phyloP scores from a whole-genome alignment of 139 green algal species.

The Closterium sp. region DNA sequence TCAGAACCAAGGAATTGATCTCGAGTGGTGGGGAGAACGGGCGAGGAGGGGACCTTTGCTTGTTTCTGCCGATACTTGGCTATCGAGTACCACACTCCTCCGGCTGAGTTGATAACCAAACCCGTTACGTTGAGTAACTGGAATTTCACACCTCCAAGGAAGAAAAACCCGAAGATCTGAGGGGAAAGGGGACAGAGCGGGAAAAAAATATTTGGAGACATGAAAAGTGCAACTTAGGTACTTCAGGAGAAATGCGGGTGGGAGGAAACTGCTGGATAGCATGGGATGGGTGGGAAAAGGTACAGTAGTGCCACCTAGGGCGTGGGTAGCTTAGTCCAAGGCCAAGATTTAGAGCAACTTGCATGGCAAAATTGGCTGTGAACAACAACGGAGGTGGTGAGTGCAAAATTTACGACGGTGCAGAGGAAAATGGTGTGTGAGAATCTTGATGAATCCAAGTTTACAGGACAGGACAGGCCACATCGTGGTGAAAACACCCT shows the following conservation, averaged over 20 bases:
- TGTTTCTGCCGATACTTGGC: constrained; percentile 51
- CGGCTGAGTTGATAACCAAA: constrained; percentile 55
- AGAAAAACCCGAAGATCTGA: constrained; percentile 70
- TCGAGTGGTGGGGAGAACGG: not conserved
- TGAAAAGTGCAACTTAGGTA: no score
- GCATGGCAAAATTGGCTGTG: no score
- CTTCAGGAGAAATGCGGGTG: not conserved
- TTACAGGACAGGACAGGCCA: no score
- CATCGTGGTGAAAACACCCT: no score
- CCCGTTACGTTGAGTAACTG: constrained; percentile 47
- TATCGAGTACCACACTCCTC: constrained; percentile 55
- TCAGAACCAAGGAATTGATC: not conserved
- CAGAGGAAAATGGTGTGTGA: no score
- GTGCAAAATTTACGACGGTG: no score
- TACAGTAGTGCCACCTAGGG: no score
- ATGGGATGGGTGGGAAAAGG: not conserved
- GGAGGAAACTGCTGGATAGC: no score
- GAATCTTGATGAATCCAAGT: no score
- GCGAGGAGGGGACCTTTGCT: not conserved
- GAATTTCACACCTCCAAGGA: constrained; percentile 58
- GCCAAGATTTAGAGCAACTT: no score
- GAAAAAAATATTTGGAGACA: constrained; percentile 5
- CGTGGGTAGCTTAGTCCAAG: not conserved
- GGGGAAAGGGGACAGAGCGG: not conserved
- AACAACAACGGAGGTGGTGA: no score